Percentiles rank a stretch among this genome's conserved stretches.
Evolutionary conservation across 805 yeast genomes (phyloP).

Genomic region (Wickerhamiella shivajii): DNA sequence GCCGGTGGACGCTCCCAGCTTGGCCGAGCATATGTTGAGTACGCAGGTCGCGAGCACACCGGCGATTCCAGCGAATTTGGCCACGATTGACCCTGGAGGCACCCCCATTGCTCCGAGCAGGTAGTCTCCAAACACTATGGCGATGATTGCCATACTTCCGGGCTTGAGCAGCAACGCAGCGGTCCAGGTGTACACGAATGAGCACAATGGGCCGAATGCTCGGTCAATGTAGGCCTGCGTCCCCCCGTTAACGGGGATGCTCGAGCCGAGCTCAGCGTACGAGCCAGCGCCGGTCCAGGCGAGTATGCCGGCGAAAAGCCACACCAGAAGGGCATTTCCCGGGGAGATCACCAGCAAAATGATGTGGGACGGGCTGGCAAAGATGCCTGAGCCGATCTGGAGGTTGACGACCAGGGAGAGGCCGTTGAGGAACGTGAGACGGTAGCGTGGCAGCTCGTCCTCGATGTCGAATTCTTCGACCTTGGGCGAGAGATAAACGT

Average conservation of each 20-base stretch:
- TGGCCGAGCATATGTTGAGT: no score
- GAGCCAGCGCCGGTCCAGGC: conserved; percentile 33
- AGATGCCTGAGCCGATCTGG: conserved; percentile 33
- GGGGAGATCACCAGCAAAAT: conserved; percentile 26
- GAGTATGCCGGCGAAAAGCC: conserved; percentile 28
- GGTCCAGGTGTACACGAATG: conserved; percentile 28
- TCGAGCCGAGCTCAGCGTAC: conserved; percentile 29
- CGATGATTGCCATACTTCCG: conserved; percentile 28
- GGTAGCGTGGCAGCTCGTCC: no score
- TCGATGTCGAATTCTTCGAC: no score
- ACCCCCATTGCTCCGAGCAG: no score
- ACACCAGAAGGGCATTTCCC: conserved; percentile 25
- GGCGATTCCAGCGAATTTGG: conserved; percentile 12
- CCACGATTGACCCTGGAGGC: no score
- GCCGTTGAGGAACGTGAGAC: conserved; percentile 25
- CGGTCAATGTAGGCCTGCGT: conserved; percentile 28
- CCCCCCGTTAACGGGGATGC: conserved; percentile 29
- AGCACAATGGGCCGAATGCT: conserved; percentile 26
- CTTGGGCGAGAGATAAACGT: no score
- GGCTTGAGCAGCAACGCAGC: conserved; percentile 28
- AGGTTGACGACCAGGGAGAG: conserved; percentile 28
- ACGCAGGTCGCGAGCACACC: conserved; percentile 1
- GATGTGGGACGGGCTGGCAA: conserved; percentile 30
- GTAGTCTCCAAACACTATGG: conserved; percentile 29
- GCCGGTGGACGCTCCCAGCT: conserved; percentile 23